Evolutionary conservation across 2,329 filamentous ascomycete species (phyloP).

Genomic region (Lithohypha guttulata): DNA sequence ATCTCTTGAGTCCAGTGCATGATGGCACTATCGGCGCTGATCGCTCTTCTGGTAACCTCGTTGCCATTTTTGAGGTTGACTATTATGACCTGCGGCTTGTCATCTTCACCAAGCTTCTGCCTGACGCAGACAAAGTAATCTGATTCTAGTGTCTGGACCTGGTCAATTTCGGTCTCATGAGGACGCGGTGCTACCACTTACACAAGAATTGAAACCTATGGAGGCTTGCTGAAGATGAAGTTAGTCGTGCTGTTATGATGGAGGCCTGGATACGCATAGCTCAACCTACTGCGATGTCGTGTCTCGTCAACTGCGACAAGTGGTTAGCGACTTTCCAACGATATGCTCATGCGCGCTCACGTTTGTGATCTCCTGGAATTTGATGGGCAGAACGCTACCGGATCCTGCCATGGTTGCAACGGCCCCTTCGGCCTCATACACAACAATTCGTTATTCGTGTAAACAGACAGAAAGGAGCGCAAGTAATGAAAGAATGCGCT

Average conservation of each 20-base stretch:
- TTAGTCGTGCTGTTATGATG: conserved; percentile 12
- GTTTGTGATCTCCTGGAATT: conserved; percentile 85
- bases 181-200: conserved; percentile 41
- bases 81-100: conserved; percentile 90
- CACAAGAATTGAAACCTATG: conserved; percentile 81
- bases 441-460: conserved; percentile 7
- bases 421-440: conserved; percentile 22
- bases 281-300: conserved; percentile 43
- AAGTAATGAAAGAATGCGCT: conserved; percentile 9
- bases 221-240: conserved; percentile 46
- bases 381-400: conserved; percentile 61
- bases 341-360: conserved; percentile 31
- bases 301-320: conserved; percentile 39
- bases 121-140: conserved; percentile 93
- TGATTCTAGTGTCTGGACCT: conserved; percentile 80
- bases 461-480: not conserved
- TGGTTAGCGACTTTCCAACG: conserved; percentile 28
- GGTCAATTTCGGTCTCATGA: conserved; percentile 13
- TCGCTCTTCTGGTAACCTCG: conserved; percentile 85
- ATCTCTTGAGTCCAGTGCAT: conserved; percentile 98
- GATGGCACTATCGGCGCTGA: conserved; percentile 98
- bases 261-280: conserved; percentile 19
- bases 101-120: conserved; percentile 77
- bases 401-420: conserved; percentile 44
- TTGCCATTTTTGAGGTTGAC: conserved; percentile 96